Evolutionary conservation across 257 asterid genomes (phyloP).

Genomic region (Verbena officinalis): DNA sequence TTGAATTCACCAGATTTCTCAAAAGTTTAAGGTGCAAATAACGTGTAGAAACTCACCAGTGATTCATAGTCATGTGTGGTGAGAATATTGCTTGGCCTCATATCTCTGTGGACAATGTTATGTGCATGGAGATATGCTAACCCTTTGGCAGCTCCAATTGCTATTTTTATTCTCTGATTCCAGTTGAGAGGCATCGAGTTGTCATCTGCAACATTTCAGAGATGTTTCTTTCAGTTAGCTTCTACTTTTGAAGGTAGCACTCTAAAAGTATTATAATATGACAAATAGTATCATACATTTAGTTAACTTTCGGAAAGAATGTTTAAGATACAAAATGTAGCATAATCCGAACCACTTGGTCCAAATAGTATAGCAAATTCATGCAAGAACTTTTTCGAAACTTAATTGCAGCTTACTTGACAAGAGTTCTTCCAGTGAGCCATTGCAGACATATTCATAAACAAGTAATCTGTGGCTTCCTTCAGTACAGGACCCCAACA

Average conservation of each 20-base stretch:
- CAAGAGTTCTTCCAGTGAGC: slow-evolving; percentile 60
- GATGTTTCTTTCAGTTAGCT: not conserved
- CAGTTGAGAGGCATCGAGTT: slow-evolving; percentile 42
- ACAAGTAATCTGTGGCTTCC: slow-evolving; percentile 65
- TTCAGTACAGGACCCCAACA: slow-evolving; percentile 66
- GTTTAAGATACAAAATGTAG: too few relatives aligned
- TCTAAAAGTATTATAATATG: slow-evolving; percentile 6
- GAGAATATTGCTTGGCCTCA: slow-evolving; percentile 75
- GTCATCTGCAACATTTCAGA: slow-evolving; percentile 39
- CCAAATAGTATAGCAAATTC: too few relatives aligned
- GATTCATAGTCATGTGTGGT: slow-evolving; percentile 78
- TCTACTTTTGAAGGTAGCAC: not conserved
- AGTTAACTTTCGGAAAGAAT: too few relatives aligned
- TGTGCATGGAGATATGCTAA: slow-evolving; percentile 56
- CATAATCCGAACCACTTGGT: too few relatives aligned
- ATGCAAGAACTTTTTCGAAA: too few relatives aligned
- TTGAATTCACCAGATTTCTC: too few relatives aligned
- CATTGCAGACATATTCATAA: slow-evolving; percentile 74
- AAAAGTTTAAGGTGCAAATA: not conserved
- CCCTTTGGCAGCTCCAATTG: slow-evolving; percentile 74
- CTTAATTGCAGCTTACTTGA: slow-evolving; percentile 36
- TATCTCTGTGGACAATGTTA: slow-evolving; percentile 68
- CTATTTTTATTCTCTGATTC: slow-evolving; percentile 71
- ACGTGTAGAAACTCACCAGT: slow-evolving; percentile 38
- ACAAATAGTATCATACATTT: too few relatives aligned